These are phyloP conservation scores for Candida gigantensis DNA, from an alignment of 1,139 yeast species.

Conservation along the genomic window DNA sequence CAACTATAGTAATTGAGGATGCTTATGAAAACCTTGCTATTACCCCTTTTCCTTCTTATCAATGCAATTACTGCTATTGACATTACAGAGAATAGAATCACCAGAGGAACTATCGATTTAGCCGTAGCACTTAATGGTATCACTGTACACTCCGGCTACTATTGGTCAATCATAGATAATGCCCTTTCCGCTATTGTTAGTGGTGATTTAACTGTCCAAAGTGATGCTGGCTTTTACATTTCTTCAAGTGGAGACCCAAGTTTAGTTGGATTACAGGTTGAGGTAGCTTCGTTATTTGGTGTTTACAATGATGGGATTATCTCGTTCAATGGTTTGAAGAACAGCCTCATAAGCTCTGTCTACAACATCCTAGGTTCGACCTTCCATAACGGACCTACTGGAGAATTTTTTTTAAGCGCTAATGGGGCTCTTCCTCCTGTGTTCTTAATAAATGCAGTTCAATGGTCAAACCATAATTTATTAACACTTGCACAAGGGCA, in stretches of 20 bases:
- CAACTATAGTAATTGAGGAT: slow-evolving; percentile 2
- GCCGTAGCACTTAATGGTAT: too few species aligned
- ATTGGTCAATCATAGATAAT: slow-evolving; percentile 36
- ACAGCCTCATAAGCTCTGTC: too few species aligned
- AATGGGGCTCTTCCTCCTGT: too few species aligned
- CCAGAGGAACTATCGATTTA: slow-evolving; percentile 19
- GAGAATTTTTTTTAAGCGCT: too few species aligned
- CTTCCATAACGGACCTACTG: too few species aligned
- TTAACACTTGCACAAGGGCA: too few species aligned
- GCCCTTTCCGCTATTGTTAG: slow-evolving; percentile 21
- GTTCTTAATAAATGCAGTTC: too few species aligned
- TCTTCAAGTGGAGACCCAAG: slow-evolving; percentile 3
- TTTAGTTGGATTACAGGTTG: slow-evolving; percentile 16
- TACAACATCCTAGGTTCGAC: too few species aligned
- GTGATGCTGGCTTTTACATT: slow-evolving; percentile 26
- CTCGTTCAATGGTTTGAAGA: too few species aligned
- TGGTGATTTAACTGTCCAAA: slow-evolving; percentile 21
- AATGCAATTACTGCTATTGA: slow-evolving; percentile 7
- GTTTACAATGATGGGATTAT: too few species aligned
- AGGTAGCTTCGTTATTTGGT: too few species aligned
- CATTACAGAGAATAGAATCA: slow-evolving; percentile 11
- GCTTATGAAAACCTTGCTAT: neutral
- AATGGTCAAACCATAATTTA: too few species aligned
- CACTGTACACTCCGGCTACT: slow-evolving; percentile 29
- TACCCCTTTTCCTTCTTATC: slow-evolving; percentile 2